phyloP scores from a whole-genome alignment of 202 grass and related monocot species.

The Brachypodium distachyon region DNA sequence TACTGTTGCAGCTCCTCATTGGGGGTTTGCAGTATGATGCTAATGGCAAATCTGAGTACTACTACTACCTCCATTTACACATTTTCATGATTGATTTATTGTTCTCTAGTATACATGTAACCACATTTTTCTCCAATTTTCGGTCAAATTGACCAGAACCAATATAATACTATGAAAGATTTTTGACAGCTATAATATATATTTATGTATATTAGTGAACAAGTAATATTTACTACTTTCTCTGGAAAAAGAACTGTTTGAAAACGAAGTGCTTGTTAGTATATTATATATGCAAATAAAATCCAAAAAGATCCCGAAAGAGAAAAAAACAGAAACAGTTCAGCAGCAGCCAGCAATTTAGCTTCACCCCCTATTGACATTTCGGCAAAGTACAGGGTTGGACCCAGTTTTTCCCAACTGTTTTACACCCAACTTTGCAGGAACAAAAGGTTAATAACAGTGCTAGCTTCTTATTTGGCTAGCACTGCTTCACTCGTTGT shows the following conservation, averaged over 20 bases:
- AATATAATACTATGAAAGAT: too few species aligned
- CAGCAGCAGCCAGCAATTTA: neutral
- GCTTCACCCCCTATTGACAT: neutral
- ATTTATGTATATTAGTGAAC: neutral
- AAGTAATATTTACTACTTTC: neutral
- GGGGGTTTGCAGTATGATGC: neutral
- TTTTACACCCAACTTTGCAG: conserved; percentile 14
- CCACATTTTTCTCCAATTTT: neutral
- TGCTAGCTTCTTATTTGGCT: too few species aligned
- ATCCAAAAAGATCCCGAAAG: neutral
- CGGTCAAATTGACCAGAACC: too few species aligned
- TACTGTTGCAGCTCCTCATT: neutral
- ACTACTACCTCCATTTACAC: neutral
- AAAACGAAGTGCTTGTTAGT: too few species aligned
- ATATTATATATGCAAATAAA: neutral
- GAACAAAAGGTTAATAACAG: neutral
- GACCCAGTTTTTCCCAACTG: conserved; percentile 31
- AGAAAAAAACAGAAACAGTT: neutral
- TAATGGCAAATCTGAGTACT: neutral
- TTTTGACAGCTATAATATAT: too few species aligned
- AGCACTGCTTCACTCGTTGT: too few species aligned
- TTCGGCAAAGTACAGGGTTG: neutral
- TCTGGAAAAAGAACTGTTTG: too few species aligned
- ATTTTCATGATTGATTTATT: neutral
- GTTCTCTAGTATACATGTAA: neutral